Evolutionary conservation across 1,284 basidiomycete genomes (phyloP).

Genomic region (Ceratobasidium papillatum): DNA sequence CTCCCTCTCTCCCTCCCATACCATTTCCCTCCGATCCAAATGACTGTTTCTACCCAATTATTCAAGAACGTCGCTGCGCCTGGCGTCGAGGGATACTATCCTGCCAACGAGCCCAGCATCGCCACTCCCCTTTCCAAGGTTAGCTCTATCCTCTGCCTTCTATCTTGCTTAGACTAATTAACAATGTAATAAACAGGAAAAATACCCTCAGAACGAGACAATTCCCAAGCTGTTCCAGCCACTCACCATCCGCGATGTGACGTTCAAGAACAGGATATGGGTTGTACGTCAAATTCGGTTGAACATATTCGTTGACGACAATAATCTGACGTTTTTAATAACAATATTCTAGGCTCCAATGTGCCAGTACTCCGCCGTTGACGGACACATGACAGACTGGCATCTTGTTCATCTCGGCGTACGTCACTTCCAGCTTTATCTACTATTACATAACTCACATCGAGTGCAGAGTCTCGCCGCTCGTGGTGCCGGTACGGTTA

Average conservation of each 20-base stretch:
- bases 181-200: conserved; percentile 50
- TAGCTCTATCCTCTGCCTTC: conserved; percentile 33
- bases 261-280: conserved; percentile 78
- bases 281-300: conserved; percentile 62
- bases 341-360: conserved; percentile 39
- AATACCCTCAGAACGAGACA: conserved; percentile 57
- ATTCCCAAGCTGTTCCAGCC: conserved; percentile 74
- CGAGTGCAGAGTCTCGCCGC: conserved; percentile 51
- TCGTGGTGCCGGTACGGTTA: conserved; percentile 64
- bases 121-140: conserved; percentile 60
- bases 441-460: neutral
- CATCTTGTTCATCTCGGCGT: conserved; percentile 79
- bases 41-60: neutral
- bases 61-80: conserved; percentile 19
- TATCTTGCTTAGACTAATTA: neutral
- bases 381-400: conserved; percentile 79
- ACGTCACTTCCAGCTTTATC: conserved; percentile 47
- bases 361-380: conserved; percentile 67
- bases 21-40: too few relatives aligned
- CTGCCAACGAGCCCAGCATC: conserved; percentile 68
- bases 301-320: neutral
- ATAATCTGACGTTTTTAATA: too few relatives aligned
- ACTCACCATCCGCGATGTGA: conserved; percentile 66
- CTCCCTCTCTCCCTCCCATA: neutral
- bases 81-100: conserved; percentile 56